Conservation (phyloP, 768 basidiomycete species). For the Amanita rubescens region DNA sequence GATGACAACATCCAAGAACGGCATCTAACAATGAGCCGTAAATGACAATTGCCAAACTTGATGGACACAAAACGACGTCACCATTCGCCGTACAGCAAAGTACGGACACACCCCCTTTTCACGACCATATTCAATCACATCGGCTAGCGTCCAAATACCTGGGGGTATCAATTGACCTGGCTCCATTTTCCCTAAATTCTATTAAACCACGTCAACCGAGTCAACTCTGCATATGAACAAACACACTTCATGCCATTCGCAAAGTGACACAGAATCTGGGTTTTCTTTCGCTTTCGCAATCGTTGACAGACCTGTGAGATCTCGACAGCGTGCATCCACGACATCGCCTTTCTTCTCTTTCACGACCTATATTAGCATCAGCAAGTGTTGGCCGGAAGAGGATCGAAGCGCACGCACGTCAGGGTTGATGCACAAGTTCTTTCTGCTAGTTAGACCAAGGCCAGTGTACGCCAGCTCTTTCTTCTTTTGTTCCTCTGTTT, state of each 20-base stretch:
- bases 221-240: not conserved
- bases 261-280: conserved; percentile 87
- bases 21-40: conserved; percentile 53
- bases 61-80: conserved; percentile 23
- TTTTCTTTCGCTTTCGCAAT: conserved; percentile 80
- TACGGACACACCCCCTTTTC: conserved; percentile 89
- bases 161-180: conserved; percentile 74
- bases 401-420: conserved; percentile 46
- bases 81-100: conserved; percentile 95
- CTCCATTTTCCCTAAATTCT: conserved; percentile 82
- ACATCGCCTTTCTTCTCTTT: conserved; percentile 98
- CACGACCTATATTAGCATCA: conserved; percentile 54
- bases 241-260: conserved; percentile 91
- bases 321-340: conserved; percentile 94
- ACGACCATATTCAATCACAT: conserved; percentile 82
- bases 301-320: conserved; percentile 79
- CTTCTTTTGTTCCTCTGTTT: conserved; percentile 62
- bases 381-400: not conserved
- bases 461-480: conserved; percentile 84
- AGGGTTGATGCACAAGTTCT: conserved; percentile 94
- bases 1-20: conserved; percentile 92
- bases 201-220: conserved; percentile 8
- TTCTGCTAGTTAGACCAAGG: conserved; percentile 88
- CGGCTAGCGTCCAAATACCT: conserved; percentile 92
- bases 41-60: not conserved